phyloP scores from a whole-genome alignment of 371 early-diverging fungal genomes.

The Mortierella sp. region DNA sequence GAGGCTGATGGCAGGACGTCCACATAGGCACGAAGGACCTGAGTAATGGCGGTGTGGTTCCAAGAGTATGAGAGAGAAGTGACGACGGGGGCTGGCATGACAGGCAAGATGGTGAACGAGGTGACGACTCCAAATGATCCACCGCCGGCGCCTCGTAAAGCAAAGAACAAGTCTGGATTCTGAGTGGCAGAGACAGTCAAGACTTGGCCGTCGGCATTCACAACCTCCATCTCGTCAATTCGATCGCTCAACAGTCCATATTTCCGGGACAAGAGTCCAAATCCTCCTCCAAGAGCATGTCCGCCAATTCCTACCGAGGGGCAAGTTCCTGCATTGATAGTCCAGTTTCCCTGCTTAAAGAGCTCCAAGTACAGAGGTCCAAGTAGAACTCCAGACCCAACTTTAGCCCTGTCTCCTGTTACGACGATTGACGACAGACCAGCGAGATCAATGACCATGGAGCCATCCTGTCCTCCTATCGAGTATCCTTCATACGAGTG shows the following conservation, averaged over 20 bases:
- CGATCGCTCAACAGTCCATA: constrained; percentile 49
- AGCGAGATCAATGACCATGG: constrained; percentile 51
- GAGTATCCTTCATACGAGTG: constrained; percentile 59
- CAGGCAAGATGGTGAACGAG: constrained; percentile 29
- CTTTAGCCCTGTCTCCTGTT: constrained; percentile 4
- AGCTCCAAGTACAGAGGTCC: constrained; percentile 47
- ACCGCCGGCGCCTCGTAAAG: constrained; percentile 56
- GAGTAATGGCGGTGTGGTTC: constrained; percentile 5
- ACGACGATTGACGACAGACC: constrained; percentile 21
- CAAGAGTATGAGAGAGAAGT: constrained; percentile 29
- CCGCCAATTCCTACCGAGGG: constrained; percentile 56
- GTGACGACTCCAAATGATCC: constrained; percentile 55
- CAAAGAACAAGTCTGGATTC: constrained; percentile 53
- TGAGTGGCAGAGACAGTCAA: constrained; percentile 13
- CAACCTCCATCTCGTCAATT: constrained; percentile 37
- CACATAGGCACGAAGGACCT: constrained; percentile 27
- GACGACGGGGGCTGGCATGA: constrained; percentile 25
- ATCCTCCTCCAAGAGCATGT: constrained; percentile 55
- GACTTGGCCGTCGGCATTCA: constrained; percentile 28
- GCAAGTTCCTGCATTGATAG: constrained; percentile 54
- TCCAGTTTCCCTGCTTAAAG: constrained; percentile 35
- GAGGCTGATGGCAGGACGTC: constrained; percentile 24
- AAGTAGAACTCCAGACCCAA: constrained; percentile 52
- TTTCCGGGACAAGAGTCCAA: constrained; percentile 44
- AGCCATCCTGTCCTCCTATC: constrained; percentile 42